Base-by-base conservation (phyloP, 306 rosid species). In the Vicia sativa region DNA sequence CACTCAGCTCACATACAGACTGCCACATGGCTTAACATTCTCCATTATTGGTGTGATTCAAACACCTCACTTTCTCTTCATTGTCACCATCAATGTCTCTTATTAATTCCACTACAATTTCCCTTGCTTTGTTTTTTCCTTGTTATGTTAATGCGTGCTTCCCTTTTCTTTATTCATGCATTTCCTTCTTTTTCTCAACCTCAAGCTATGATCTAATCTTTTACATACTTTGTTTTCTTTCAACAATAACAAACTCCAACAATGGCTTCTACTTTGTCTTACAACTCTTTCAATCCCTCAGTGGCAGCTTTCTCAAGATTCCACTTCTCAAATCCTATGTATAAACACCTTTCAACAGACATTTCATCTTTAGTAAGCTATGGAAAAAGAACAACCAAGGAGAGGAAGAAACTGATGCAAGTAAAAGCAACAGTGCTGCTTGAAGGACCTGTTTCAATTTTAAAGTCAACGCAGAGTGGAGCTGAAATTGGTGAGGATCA, bases 261-360 rank as follows among this genome's bases (percentile, higher is more conserved):
- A 39, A 88, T 90, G 97, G 82, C 85, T 74, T 76, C 88, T 66
- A 55, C 86, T 25, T 63, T 79, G 43, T 75, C 77, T 53, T 74
- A 15, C 87, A 81, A 65, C 76, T 79, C 87, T 16, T 52, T 90
- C 31, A 87, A 77, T 75, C 85, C 72, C 1, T 82, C 92, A 43
- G 58, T 86, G 14, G 7, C 82, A 19, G 43, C 79, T 73, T 76
- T 88, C 72, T 74, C 87, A 9, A 81, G 84, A 68, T 73, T 83
- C 48, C 80, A 63, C 38, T 77, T 86, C 31, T 73, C 81, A 0
- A 44, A 71, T 78, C 87, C 83, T 4, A 12, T 70, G 39, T 67
- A 29, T 68, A 85, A 70, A 37, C 83, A 79, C 46, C 56, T 71
- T 61, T 66, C 88, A 7, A 25, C 55, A 9, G 82, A 86, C 13